Conservation (phyloP, 495 filamentous ascomycete genomes). For the Achaetomiella virescens region DNA sequence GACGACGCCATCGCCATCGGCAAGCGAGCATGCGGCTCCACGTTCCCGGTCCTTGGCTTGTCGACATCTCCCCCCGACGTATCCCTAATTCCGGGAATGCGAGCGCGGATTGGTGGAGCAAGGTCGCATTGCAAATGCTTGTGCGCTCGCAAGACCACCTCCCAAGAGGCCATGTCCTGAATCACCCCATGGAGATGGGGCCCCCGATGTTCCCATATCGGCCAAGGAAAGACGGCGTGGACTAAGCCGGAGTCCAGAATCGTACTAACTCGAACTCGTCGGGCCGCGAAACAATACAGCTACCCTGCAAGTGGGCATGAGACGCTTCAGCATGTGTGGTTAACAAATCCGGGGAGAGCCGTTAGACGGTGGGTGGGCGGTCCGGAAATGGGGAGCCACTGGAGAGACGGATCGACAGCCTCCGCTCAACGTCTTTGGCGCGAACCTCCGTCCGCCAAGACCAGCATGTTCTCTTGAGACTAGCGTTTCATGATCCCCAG, state of each 20-base stretch:
- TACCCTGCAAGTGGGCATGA: background rate
- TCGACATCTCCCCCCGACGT: background rate
- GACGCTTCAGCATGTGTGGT: background rate
- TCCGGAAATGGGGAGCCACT: constrained; percentile 1
- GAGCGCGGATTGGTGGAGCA: constrained; percentile 1
- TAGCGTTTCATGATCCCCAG: background rate
- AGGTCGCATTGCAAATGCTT: constrained; percentile 11
- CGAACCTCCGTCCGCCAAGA: constrained; percentile 6
- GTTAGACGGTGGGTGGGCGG: background rate
- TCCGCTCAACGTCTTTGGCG: constrained; percentile 13
- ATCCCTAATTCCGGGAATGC: constrained; percentile 8
- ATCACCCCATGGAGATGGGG: constrained; percentile 6
- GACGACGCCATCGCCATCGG: background rate
- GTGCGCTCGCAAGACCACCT: background rate
- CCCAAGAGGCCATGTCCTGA: background rate
- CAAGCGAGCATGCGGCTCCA: constrained; percentile 9
- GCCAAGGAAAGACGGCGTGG: constrained; percentile 13
- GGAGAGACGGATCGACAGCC: constrained; percentile 8
- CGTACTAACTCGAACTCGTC: constrained; percentile 11
- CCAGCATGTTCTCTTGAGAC: background rate
- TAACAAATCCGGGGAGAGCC: background rate
- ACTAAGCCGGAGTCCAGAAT: constrained; percentile 17
- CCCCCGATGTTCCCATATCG: constrained; percentile 13
- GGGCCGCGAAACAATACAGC: background rate
- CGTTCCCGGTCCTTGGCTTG: background rate